A percentile compares a stretch with the other conserved stretches of the same genome.
Conservation (phyloP, 139 green algal species). For the Chlamydomonas sphaeroides region DNA sequence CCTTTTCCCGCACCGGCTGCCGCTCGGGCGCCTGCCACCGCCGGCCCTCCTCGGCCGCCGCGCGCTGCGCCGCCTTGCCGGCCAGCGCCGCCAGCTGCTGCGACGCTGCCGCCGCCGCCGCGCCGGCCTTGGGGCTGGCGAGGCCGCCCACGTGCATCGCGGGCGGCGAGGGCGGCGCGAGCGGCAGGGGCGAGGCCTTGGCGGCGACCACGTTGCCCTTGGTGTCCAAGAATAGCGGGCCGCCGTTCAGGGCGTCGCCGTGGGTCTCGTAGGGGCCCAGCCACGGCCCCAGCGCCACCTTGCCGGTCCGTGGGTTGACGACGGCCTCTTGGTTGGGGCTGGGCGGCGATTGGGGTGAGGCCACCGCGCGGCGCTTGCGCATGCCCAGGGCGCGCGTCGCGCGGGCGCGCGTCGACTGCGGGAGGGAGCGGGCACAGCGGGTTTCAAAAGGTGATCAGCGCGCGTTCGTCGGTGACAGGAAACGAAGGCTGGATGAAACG, state of each 20-base stretch:
- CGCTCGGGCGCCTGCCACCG: neutral
- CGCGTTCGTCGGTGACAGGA: neutral
- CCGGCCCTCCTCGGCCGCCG: too few relatives aligned
- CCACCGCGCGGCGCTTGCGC: neutral
- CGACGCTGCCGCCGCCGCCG: neutral
- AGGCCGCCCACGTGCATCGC: too few relatives aligned
- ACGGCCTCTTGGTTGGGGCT: constrained; percentile 31
- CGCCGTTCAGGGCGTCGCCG: neutral
- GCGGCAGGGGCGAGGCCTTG: neutral
- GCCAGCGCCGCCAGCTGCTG: neutral
- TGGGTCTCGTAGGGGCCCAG: neutral
- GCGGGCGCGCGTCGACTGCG: too few relatives aligned
- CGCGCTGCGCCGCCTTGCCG: neutral
- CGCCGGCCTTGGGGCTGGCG: neutral
- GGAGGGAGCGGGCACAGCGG: too few relatives aligned
- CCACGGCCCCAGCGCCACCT: constrained; percentile 31
- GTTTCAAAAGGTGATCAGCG: neutral
- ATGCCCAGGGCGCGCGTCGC: neutral
- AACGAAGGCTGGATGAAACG: too few relatives aligned
- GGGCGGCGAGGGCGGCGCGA: too few relatives aligned
- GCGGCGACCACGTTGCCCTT: neutral
- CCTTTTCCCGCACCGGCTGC: neutral
- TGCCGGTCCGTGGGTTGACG: constrained; percentile 15
- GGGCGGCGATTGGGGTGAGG: neutral
- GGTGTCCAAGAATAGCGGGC: constrained; percentile 10